phyloP scores from a whole-genome alignment of 2,329 filamentous ascomycete species.

The Didymella glomerata region DNA sequence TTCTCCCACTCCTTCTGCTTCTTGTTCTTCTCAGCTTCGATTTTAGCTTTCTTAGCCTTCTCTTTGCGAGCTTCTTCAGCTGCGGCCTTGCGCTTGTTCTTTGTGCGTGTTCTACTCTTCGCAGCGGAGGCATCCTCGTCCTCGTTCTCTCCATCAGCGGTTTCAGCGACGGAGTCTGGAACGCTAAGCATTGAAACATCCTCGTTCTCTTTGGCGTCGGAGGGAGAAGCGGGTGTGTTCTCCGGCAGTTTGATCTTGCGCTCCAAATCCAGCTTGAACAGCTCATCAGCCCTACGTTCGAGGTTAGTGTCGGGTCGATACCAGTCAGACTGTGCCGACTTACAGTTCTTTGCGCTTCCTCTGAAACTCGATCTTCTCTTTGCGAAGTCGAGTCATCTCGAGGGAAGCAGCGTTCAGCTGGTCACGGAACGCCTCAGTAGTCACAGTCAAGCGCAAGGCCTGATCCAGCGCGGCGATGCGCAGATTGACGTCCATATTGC shows the following conservation, averaged over 20 bases:
- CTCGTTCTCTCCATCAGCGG: constrained; percentile 74
- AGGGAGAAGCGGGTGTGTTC: constrained; percentile 71
- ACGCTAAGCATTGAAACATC: constrained; percentile 65
- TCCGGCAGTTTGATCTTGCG: constrained; percentile 76
- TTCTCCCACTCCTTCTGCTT: constrained; percentile 90
- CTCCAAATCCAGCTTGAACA: constrained; percentile 75
- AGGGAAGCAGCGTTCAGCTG: constrained; percentile 93
- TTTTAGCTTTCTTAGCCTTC: constrained; percentile 71
- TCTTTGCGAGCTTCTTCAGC: constrained; percentile 65
- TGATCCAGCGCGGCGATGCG: constrained; percentile 84
- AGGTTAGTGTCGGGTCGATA: constrained; percentile 17
- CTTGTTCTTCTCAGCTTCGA: constrained; percentile 67
- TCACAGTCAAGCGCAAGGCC: constrained; percentile 82
- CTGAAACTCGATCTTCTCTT: constrained; percentile 94
- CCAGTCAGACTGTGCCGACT: constrained; percentile 41
- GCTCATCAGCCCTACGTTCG: constrained; percentile 69
- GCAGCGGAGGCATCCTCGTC: constrained; percentile 59
- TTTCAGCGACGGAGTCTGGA: constrained; percentile 70
- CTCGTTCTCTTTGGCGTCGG: constrained; percentile 59
- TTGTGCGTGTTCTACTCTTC: constrained; percentile 67
- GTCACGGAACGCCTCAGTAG: constrained; percentile 83
- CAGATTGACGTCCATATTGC: constrained; percentile 79
- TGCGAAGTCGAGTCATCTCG: constrained; percentile 92
- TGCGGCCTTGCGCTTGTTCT: constrained; percentile 79
- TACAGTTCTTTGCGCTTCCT: constrained; percentile 72